phyloP scores from a whole-genome alignment of 148 eudicot genomes.

The Heliamphora exappendiculata region DNA sequence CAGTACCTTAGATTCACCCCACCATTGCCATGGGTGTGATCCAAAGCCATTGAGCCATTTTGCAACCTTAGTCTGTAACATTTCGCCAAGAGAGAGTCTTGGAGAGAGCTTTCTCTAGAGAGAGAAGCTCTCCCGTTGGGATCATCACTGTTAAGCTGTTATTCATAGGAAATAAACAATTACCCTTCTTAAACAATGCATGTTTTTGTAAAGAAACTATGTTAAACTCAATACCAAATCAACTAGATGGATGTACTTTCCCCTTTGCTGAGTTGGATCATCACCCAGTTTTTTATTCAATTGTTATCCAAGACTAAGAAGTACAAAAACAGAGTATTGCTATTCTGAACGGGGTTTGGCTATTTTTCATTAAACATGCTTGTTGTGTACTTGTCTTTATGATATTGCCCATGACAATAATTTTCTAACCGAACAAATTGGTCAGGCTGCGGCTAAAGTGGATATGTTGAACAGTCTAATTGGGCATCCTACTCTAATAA shows the following conservation, averaged over 20 bases:
- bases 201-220: not conserved
- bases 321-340: not conserved
- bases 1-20: too few relatives aligned
- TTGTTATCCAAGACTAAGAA: not conserved
- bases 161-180: not conserved
- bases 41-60: too few relatives aligned
- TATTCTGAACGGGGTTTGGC: not conserved
- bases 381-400: not conserved
- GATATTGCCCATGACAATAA: not conserved
- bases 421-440: constrained; percentile 8
- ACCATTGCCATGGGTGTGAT: too few relatives aligned
- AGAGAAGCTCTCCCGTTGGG: too few relatives aligned
- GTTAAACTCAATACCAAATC: not conserved
- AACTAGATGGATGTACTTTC: not conserved
- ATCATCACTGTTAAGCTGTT: not conserved
- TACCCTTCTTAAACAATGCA: not conserved
- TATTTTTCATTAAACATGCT: not conserved
- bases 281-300: not conserved
- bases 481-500: constrained; percentile 95
- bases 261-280: not conserved
- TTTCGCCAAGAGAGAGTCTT: too few relatives aligned
- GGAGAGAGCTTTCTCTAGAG: too few relatives aligned
- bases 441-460: constrained; percentile 95
- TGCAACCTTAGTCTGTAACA: too few relatives aligned
- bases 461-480: constrained; percentile 94